Evolutionary conservation across 2,329 filamentous ascomycete species (phyloP).

Genomic region (Xylariomycetidae sp.): DNA sequence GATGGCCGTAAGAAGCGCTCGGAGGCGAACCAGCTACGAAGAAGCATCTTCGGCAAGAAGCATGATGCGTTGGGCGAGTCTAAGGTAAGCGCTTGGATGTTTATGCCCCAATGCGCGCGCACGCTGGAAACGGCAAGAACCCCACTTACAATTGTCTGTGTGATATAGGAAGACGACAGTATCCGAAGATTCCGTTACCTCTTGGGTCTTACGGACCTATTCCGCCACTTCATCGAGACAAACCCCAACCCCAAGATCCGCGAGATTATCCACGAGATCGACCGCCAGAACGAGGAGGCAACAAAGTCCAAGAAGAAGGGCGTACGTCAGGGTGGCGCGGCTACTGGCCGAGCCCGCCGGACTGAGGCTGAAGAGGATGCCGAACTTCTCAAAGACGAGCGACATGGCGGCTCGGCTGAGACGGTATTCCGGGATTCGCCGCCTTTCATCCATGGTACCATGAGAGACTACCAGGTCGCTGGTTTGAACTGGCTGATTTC

Average conservation of each 20-base stretch:
- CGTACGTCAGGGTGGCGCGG: conserved; percentile 77
- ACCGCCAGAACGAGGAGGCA: conserved; percentile 79
- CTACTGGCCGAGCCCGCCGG: conserved; percentile 69
- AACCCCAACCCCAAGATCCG: conserved; percentile 94
- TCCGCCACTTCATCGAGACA: conserved; percentile 97
- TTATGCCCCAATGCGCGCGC: conserved; percentile 11
- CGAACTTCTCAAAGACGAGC: conserved; percentile 81
- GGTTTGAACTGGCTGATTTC: conserved; percentile 98
- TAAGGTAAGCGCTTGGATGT: conserved; percentile 63
- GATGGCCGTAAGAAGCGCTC: conserved; percentile 83
- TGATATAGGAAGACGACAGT: conserved; percentile 75
- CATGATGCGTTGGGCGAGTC: conserved; percentile 87
- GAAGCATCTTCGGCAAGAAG: conserved; percentile 91
- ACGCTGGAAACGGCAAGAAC: conserved; percentile 6
- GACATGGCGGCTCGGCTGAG: conserved; percentile 76
- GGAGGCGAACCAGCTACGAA: conserved; percentile 82
- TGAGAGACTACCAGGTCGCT: conserved; percentile 95
- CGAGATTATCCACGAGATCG: conserved; percentile 89
- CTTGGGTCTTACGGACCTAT: conserved; percentile 89
- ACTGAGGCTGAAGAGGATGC: conserved; percentile 98
- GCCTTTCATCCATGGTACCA: conserved; percentile 76
- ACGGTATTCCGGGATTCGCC: conserved; percentile 94
- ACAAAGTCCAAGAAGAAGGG: conserved; percentile 66
- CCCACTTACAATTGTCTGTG: conserved; percentile 30
- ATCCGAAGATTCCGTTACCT: conserved; percentile 92